phyloP scores from a whole-genome alignment of 2,329 filamentous ascomycete genomes.

The Talaromyces islandicus region DNA sequence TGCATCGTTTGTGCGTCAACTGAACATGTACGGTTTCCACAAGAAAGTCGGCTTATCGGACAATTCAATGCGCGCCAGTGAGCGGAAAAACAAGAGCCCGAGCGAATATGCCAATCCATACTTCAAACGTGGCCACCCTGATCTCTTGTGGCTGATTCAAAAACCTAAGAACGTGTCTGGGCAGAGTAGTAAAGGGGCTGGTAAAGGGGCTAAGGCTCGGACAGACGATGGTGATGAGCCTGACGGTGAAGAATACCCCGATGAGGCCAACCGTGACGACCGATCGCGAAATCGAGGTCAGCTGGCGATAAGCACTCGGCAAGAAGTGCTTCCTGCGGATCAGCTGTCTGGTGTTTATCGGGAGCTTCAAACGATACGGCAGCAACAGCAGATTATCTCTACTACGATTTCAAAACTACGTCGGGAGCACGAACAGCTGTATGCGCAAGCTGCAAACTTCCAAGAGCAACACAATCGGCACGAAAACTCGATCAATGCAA shows the following conservation, averaged over 20 bases:
- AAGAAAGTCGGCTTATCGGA: conserved; percentile 82
- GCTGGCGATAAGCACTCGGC: conserved; percentile 35
- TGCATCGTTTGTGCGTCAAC: conserved; percentile 67
- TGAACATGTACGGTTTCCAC: conserved; percentile 62
- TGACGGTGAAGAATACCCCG: conserved; percentile 55
- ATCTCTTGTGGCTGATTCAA: conserved; percentile 91
- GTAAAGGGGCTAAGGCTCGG: conserved; percentile 31
- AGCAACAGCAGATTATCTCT: conserved; percentile 81
- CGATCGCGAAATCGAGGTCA: conserved; percentile 30
- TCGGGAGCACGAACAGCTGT: conserved; percentile 80
- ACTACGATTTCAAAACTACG: conserved; percentile 73
- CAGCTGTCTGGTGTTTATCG: conserved; percentile 72
- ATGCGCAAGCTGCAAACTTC: conserved; percentile 80
- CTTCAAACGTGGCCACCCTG: conserved; percentile 87
- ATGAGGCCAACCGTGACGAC: conserved; percentile 34
- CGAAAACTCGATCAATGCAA: conserved; percentile 98
- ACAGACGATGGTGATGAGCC: conserved; percentile 57
- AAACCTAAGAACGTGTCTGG: conserved; percentile 73
- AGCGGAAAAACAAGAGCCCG: conserved; percentile 94
- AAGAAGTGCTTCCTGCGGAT: conserved; percentile 53
- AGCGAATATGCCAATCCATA: conserved; percentile 98
- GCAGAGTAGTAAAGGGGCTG: conserved; percentile 46
- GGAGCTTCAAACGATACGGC: conserved; percentile 74
- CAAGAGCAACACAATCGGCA: conserved; percentile 92
- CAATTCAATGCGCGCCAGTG: conserved; percentile 95